Evolutionary conservation across 768 basidiomycete species (phyloP), one percentile per base, ranked within the genome.

Genomic region (Hygrocybe coccinea): DNA sequence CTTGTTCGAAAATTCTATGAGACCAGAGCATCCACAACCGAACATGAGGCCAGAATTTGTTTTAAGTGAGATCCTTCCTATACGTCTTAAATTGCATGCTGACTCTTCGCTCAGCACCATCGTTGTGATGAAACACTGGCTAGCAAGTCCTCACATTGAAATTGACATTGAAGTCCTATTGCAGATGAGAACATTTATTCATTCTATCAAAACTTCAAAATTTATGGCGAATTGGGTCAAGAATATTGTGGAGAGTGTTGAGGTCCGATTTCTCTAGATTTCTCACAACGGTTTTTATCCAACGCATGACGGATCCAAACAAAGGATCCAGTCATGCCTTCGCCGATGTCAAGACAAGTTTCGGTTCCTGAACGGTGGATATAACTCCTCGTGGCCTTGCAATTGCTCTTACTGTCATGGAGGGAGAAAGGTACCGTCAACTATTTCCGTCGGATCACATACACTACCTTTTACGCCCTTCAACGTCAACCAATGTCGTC

Each of bases 361-460:
- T 63, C 66, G 21, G 68, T 71, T 50, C 63, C 67, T 22, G 56
- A 65, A 61, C 72, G 4, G 60, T 68, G 5, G 66, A 76, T 35
- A 67, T 78, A 43, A 64, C 61, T 10, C 75, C 77, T 1, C 55
- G 62, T 8, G 74, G 75, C 56, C 68, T 79, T 3, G 79, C 78
- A 1, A 67, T 72, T 44, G 76, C 72, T 1, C 69, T 79, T 11
- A 71, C 77, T 2, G 59, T 77, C 10, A 64, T 78, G 10, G 78
- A 79, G 61, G 74, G 75, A 15, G 74, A 78, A 53, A 66, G 61
- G 50, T 79, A 74, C 58, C 62, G 61, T 17, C 60, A 66, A 19
- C 70, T 79, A 15, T 63, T 68, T 37, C 71, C 76, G 1, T 68
- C 69, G 4, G 78, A 79, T 61, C 79, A 75, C 47, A 70, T 79